Evolutionary conservation across 441 rosid species (phyloP).

Genomic region (Pelargonium myrrhifolium): DNA sequence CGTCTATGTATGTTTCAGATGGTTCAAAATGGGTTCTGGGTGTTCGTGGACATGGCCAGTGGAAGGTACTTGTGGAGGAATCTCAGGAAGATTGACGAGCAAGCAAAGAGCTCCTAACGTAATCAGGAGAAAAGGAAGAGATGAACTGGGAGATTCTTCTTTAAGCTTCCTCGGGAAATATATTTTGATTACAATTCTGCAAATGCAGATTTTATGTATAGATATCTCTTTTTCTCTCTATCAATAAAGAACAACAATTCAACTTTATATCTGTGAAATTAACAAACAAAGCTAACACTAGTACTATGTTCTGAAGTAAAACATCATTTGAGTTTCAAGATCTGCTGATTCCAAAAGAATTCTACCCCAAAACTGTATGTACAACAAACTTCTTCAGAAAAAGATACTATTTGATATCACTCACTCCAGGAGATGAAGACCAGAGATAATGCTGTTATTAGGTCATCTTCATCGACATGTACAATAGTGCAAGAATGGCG

Average conservation of each 20-base stretch:
- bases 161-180: neutral
- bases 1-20: conserved; percentile 33
- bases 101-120: conserved; percentile 15
- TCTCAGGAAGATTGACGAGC: conserved; percentile 38
- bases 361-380: neutral
- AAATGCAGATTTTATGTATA: conserved; percentile 6
- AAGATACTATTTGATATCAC: neutral
- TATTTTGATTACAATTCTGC: neutral
- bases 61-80: conserved; percentile 89
- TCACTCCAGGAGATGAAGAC: neutral
- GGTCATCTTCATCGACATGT: conserved; percentile 50
- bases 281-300: neutral
- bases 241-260: neutral
- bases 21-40: conserved; percentile 81
- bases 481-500: conserved; percentile 65
- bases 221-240: conserved; percentile 1
- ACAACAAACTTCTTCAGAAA: neutral
- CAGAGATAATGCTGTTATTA: neutral
- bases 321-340: too few relatives aligned
- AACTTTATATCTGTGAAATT: neutral
- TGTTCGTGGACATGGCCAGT: conserved; percentile 90
- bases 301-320: too few relatives aligned
- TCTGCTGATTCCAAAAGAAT: too few relatives aligned
- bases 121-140: neutral
- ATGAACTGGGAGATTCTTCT: neutral